Base-by-base conservation (phyloP, 345 rosid species). In the Gossypium ekmanianum region DNA sequence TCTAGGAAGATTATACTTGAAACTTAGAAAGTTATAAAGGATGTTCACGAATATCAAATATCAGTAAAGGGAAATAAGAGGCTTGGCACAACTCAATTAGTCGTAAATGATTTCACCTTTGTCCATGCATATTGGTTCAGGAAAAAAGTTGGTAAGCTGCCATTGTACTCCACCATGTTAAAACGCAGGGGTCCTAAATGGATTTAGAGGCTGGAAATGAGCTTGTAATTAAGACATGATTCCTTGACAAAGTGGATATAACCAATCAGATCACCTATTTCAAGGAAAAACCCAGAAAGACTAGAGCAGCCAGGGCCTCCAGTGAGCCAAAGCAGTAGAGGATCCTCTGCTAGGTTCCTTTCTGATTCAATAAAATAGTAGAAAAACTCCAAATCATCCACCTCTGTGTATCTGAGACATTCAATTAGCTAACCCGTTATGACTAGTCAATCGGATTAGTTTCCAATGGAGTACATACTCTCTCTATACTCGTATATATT, bases 271-370 rank as follows among this genome's bases (percentile, higher is more conserved):
- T 10, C 11, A 44, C 72, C 72, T 0, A 20, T 68, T 68, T 68
- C 56, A 13, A 45, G 22, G 17, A 68, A 47, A 48, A 48, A 4
- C 4, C 55, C 72, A 13, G 82, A 63, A 64, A 83, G 72, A 66
- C 82, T 72, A 66, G 88, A 81, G 69, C 86, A 83, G 14, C 80
- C 86, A 76, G 83, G 85, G 45, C 83, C 84, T 71, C 86, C 83
- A 5, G 65, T 76, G 74, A 83, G 59, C 82, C 84, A 80, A 0
- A 81, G 39, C 67, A 80, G 44, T 43, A 80, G 86, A 62, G 86
- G 86, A 43, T 83, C 88, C 72, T 76, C 52, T 44, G 54, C 16
- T 11, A 84, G 78, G 39, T 81, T 84, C 24, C 73, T 64, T 64
- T 80, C 78, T 29, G 83, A 83, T 70, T 85, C 78, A 39, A 79